Base-by-base conservation (phyloP, 306 rosid species). In the Astragalus glycyphyllos region DNA sequence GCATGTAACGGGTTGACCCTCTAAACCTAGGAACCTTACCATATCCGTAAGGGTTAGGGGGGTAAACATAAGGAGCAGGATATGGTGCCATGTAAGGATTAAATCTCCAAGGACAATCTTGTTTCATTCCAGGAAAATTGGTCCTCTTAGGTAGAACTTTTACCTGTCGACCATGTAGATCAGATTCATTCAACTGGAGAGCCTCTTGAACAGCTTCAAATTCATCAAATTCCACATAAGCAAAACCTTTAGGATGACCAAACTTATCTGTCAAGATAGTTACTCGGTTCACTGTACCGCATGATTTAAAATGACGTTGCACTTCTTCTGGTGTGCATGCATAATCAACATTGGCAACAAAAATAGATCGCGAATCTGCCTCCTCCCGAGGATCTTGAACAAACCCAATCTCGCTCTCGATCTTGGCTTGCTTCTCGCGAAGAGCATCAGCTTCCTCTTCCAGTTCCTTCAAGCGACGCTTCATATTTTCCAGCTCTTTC, bases 261-360 rank as follows among this genome's bases (percentile, higher is more conserved):
- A 79, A 86, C 80, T 93, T 93, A 78, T 93, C 98, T 2, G 96
- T 90, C 78, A 90, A 82, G 75, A 88, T 93, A 15, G 97, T 90
- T 72, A 90, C 96, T 74, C 97, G 81, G 85, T 93, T 93, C 58
- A 90, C 96, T 2, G 96, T 93, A 42, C 97, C 98, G 54, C 97
- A 90, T 65, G 97, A 90, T 72, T 93, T 94, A 78, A 90, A 90
- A 82, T 90, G 98, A 81, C 86, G 92, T 83, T 93, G 96, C 80
- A 90, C 98, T 87, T 94, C 98, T 83, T 94, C 97, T 77, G 98
- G 98, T 4, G 98, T 90, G 86, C 98, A 93, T 41, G 96, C 93
- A 80, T 88, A 90, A 81, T 90, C 98, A 75, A 90, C 98, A 86
- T 90, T 94, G 88, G 97, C 98, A 54, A 94, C 97, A 71, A 84